Evolutionary conservation across 2,329 filamentous ascomycete species (phyloP), one percentile per base, ranked within the genome.

Genomic region (Botrytis elliptica): DNA sequence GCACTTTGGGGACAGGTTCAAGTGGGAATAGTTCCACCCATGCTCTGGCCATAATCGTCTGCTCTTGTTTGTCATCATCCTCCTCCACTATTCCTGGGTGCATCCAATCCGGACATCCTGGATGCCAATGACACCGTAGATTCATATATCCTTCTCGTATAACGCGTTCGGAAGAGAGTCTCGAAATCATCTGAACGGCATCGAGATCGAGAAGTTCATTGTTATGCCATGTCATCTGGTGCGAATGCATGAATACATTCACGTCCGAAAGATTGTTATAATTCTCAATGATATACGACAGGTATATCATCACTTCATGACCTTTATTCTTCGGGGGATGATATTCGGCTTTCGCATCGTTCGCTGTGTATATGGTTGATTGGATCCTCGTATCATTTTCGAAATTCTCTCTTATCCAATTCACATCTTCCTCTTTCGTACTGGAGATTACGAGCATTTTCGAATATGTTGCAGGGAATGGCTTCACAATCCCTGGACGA

Each of bases 261-360:
- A 79, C 76, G 70, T 80, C 78, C 7, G 78, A 75, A 3, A 91
- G 84, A 20, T 85, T 81, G 62, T 89, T 82, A 80, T 91, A 91
- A 79, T 89, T 84, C 75, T 91, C 88, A 79, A 91, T 88, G 75
- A 91, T 86, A 80, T 88, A 90, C 78, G 90, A 89, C 76, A 81
- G 74, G 49, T 80, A 79, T 7, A 79, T 75, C 78, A 80, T 77
- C 3, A 76, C 78, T 66, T 80, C 79, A 71, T 80, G 75, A 0
- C 77, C 78, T 59, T 80, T 80, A 44, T 90, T 89, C 77, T 84
- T 86, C 22, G 72, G 72, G 0, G 87, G 83, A 77, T 87, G 86
- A 33, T 87, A 78, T 38, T 84, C 81, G 2, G 80, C 77, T 6
- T 67, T 67, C 3, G 75, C 65, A 65, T 79, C 77, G 52, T 81